Evolutionary conservation across 2,329 filamentous ascomycete genomes (phyloP), one percentile per base, ranked within the genome.

Genomic region (Monosporascus sp.): DNA sequence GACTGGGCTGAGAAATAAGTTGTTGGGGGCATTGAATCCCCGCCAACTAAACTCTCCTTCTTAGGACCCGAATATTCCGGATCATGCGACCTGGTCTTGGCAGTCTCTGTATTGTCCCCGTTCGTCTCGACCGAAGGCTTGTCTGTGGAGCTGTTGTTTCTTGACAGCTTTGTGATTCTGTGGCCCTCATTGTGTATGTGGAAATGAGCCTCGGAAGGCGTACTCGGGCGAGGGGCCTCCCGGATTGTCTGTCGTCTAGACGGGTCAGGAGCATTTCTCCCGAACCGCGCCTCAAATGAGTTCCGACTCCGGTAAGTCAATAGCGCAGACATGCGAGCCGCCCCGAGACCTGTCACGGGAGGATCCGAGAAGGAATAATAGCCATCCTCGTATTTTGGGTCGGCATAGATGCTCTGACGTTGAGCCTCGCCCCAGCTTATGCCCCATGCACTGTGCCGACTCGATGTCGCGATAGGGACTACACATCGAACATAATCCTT

Each of bases 1-100:
- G 92, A 97, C 70, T 99, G 94, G 1, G 94, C 94, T 0, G 94
- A 97, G 72, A 97, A 99, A 72, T 97, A 97, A n/a, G 90, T 94
- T 7, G 85, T 84, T 0, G 83, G 81, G 6, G 80, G 71, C 52
- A 78, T 57, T 57, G 64, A 69, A 52, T 79, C 83, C 65, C 75
- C 77, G 49, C 77, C 79, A 0, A 77, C 76, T 24, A 80, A 65
- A 50, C 73, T 75, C 20, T 72, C 70, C 46, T 69, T 75, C 51
- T 78, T 82, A 5, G 85, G 80, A 3, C 87, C 87, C 51, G 83
- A 82, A 65, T 90, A 90, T 64, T 90, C 87, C 5, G 88, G 87
- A 59, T 90, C 84, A 22, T 65, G 63, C 17, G 66, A 64, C 44
- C 52, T 51, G 17, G 62, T 49, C 46, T 62, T 53, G 35, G 61